Evolutionary conservation across 23 red algal genomes (phyloP).

Genomic region (Pyropia yezoensis): DNA sequence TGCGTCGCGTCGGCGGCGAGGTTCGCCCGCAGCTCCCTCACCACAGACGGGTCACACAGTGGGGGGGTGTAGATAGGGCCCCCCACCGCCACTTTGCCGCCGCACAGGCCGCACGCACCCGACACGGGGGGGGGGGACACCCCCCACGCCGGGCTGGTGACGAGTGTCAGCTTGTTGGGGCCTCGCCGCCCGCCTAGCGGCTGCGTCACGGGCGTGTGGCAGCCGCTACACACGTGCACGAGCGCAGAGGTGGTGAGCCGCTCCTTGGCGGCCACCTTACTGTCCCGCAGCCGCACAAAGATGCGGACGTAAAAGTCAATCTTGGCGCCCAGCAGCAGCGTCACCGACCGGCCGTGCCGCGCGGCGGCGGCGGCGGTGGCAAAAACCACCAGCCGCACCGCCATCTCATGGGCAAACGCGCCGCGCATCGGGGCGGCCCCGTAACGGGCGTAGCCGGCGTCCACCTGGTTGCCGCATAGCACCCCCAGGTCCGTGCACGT

Average conservation of each 20-base stretch:
- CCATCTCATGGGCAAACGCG: slow-evolving; percentile 75
- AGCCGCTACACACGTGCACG: too few species aligned
- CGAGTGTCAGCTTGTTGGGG: neutral
- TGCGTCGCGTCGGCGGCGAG: slow-evolving; percentile 27
- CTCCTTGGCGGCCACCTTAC: slow-evolving; percentile 14
- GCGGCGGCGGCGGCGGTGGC: slow-evolving; percentile 72
- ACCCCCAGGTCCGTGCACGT: slow-evolving; percentile 90
- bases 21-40: slow-evolving; percentile 21
- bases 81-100: slow-evolving; percentile 25
- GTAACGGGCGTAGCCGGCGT: slow-evolving; percentile 79
- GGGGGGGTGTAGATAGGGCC: slow-evolving; percentile 80
- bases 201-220: neutral
- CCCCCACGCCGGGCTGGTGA: neutral
- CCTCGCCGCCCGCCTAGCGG: neutral
- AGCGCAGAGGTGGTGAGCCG: neutral
- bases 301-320: slow-evolving; percentile 98
- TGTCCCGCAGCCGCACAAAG: slow-evolving; percentile 76
- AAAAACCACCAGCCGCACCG: slow-evolving; percentile 61
- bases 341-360: slow-evolving; percentile 60
- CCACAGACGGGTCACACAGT: slow-evolving; percentile 43
- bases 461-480: slow-evolving; percentile 73
- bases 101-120: slow-evolving; percentile 24
- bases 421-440: slow-evolving; percentile 43
- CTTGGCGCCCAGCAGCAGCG: slow-evolving; percentile 70
- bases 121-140: neutral